phyloP scores from a whole-genome alignment of 2,329 filamentous ascomycete species.

The Bipolaris cookei region DNA sequence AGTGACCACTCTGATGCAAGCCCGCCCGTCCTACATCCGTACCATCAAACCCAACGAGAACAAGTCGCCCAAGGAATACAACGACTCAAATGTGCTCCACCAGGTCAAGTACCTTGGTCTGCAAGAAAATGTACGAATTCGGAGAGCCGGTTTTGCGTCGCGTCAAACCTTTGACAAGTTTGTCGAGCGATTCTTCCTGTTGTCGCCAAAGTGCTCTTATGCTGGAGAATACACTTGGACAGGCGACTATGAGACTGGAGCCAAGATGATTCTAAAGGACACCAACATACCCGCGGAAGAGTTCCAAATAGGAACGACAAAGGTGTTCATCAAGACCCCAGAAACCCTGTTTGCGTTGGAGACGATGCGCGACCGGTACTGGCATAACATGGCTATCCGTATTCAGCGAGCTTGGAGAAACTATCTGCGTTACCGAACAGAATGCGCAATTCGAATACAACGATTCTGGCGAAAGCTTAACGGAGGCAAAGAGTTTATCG shows the following conservation, averaged over 20 bases:
- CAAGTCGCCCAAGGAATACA: conserved; percentile 94
- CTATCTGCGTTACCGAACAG: conserved; percentile 88
- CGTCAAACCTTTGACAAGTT: conserved; percentile 98
- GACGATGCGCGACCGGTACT: conserved; percentile 96
- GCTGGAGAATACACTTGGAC: conserved; percentile 97
- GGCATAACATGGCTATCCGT: conserved; percentile 99
- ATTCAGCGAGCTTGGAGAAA: conserved; percentile 98
- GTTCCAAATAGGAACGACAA: conserved; percentile 95
- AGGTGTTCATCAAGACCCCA: conserved; percentile 97
- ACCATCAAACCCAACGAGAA: conserved; percentile 99
- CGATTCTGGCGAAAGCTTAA: conserved; percentile 94
- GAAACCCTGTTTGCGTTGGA: conserved; percentile 96
- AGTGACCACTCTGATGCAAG: conserved; percentile 95
- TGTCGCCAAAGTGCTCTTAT: conserved; percentile 93
- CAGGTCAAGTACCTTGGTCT: conserved; percentile 99
- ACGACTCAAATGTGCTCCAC: conserved; percentile 88
- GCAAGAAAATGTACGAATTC: conserved; percentile 98
- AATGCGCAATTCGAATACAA: conserved; percentile 93
- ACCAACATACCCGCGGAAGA: conserved; percentile 94
- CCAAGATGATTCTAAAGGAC: conserved; percentile 92
- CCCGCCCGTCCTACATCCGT: conserved; percentile 95
- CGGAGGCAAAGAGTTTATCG: conserved; percentile 85
- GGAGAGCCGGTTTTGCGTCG: conserved; percentile 94
- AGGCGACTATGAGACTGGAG: conserved; percentile 83
- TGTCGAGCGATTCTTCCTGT: conserved; percentile 92